Evolutionary conservation across 73 alveolate genomes (phyloP), one percentile per base, ranked within the genome.

Genomic region (Breviolum minutum): DNA sequence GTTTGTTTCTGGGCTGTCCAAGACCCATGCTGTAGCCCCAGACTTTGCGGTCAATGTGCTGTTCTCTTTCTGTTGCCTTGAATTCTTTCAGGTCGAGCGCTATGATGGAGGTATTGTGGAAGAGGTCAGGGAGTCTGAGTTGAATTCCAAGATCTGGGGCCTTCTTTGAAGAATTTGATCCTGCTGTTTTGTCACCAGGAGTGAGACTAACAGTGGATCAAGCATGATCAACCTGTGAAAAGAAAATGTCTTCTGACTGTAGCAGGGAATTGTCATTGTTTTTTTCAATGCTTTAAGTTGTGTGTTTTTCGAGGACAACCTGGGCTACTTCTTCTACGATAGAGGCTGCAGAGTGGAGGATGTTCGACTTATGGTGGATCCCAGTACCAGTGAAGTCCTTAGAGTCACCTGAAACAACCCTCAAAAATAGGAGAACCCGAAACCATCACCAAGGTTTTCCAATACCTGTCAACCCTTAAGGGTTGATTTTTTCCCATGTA

Each of bases 351-450:
- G 61, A 74, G 97, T 92, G 79, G 97, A 92, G 66, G 97, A 92
- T 92, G 97, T 91, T 24, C 69, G 97, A 63, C 97, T 91, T n/a
- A 91, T 91, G 97, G 97, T 74, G 97, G 97, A 91, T 91, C 97
- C 97, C 22, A 91, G 97, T 66, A 91, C 97, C 30, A 91, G 97
- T 26, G 30, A 74, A 8, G 80, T 40, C 79, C 91, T 82, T 60
- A 82, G 91, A 40, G 54, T 40, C 88, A 13, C 64, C n/a, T n/a
- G n/a, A n/a, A n/a, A n/a, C n/a, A n/a, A n/a, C n/a, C n/a, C n/a
- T n/a, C n/a, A n/a, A n/a, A n/a, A n/a, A n/a, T n/a, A n/a, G n/a
- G n/a, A n/a, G n/a, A n/a, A n/a, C n/a, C n/a, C n/a, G n/a, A n/a
- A 12, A n/a, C 20, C 83, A 73, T 24, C 27, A 73, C 29, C n/a